These are phyloP conservation scores for Sporisorium scitamineum DNA, from an alignment of 1,284 basidiomycete genomes.

Conservation along the genomic window DNA sequence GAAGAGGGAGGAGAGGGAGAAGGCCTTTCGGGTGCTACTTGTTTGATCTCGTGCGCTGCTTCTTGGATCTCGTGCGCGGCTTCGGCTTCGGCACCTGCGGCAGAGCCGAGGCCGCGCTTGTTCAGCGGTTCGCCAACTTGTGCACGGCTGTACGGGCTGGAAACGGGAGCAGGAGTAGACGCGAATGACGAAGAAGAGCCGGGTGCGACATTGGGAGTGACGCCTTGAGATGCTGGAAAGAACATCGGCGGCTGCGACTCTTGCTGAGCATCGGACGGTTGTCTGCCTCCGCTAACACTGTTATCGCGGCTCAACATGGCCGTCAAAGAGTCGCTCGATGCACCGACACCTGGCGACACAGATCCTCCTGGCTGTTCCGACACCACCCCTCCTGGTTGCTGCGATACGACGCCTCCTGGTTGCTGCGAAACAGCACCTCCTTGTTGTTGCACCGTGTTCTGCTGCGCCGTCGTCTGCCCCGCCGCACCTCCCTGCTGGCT, in stretches of 20 bases:
- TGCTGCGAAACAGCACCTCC: not conserved
- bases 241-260: not conserved
- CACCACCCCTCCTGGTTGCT: not conserved
- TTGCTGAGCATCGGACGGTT: not conserved
- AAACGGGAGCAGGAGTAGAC: not conserved
- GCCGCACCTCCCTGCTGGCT: not conserved
- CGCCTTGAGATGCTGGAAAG: not conserved
- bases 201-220: not conserved
- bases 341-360: not conserved
- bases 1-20: not conserved
- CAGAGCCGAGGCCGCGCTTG: conserved; percentile 1
- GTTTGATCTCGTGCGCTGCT: conserved; percentile 7
- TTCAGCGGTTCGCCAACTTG: not conserved
- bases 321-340: not conserved
- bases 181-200: not conserved
- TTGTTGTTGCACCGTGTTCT: not conserved
- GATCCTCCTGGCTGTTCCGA: not conserved
- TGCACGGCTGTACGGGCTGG: not conserved
- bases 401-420: not conserved
- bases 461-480: not conserved
- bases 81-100: not conserved
- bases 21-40: not conserved
- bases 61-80: not conserved
- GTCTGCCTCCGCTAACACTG: not conserved
- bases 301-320: not conserved